Evolutionary conservation across 2,329 filamentous ascomycete genomes (phyloP), one percentile per base, ranked within the genome.

Genomic region (Metarhizium rileyi): DNA sequence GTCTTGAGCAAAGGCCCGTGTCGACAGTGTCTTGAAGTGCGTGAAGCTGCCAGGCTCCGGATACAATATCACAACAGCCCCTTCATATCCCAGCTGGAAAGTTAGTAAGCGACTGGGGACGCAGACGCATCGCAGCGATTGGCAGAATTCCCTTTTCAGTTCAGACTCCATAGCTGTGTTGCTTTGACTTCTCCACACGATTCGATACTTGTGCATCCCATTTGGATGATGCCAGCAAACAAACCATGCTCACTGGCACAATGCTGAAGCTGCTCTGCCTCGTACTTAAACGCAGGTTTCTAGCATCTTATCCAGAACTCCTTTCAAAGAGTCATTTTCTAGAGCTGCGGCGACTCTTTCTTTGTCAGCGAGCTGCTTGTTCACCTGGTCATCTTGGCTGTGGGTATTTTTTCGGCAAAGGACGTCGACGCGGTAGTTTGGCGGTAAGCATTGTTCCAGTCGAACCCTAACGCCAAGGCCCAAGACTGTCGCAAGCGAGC

Each of bases 331-430:
- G 50, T 87, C 87, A 64, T 98, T 98, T 69, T 97, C 93, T 59
- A 96, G 72, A 6, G 93, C 93, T 9, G 93, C 93, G 1, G 91
- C 90, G 42, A 98, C 93, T 53, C 93, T 77, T 71, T 98, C 93
- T 74, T 97, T 98, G 70, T 98, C 93, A 30, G 83, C 87, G 41
- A 98, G 73, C 69, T 98, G 93, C 74, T 96, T 96, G 71, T 95
- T 96, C 47, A 96, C 90, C 65, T 95, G 90, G 55, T 95, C 90
- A 43, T 89, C 91, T 53, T 94, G 94, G 56, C 83, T 88, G 66
- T 97, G 93, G n/a, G 90, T 93, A 54, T 90, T 91, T 68, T 95
- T 86, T 68, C 97, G 96, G 67, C 96, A 95, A 59, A 84, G 81
- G 43, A 97, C 89, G 66, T 97, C 90, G 46, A 97, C 79, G 35